These are phyloP conservation scores for Fraxinus paxiana DNA, from an alignment of 305 asterid genomes.

Conservation along the genomic window DNA sequence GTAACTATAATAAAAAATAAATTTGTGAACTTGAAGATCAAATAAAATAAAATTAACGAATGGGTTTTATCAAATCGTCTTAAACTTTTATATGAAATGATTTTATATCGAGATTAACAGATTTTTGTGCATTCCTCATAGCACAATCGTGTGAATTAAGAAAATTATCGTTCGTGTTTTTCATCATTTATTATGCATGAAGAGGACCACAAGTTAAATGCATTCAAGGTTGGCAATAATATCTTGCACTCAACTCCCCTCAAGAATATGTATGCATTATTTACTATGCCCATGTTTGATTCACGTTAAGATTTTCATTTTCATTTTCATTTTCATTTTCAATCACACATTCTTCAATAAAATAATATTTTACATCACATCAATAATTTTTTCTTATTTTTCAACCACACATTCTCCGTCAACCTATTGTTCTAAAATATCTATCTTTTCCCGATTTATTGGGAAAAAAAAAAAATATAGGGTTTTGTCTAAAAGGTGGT, in stretches of 20 bases:
- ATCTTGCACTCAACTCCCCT: not conserved
- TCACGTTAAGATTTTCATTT: too few relatives aligned
- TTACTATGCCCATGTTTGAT: not conserved
- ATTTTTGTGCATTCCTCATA: not conserved
- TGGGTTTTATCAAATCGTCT: not conserved
- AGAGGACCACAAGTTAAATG: not conserved
- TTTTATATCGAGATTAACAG: not conserved
- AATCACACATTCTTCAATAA: too few relatives aligned
- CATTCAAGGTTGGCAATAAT: not conserved
- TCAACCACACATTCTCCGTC: too few relatives aligned
- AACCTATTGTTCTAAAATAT: too few relatives aligned
- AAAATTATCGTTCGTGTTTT: not conserved
- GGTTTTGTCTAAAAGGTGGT: not conserved
- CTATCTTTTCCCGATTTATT: not conserved
- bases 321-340: too few relatives aligned
- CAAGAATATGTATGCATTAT: not conserved
- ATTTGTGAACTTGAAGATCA: not conserved
- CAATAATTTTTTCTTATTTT: too few relatives aligned
- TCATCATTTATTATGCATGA: not conserved
- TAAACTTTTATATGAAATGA: not conserved
- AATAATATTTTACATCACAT: too few relatives aligned
- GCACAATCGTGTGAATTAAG: not conserved
- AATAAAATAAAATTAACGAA: too few relatives aligned
- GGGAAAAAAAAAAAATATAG: too few relatives aligned
- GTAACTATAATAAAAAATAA: too few relatives aligned